A percentile compares a stretch with the other conserved stretches of the same genome.
phyloP scores from a whole-genome alignment of 1,284 basidiomycete species.

The Ceratobasidium sp. region DNA sequence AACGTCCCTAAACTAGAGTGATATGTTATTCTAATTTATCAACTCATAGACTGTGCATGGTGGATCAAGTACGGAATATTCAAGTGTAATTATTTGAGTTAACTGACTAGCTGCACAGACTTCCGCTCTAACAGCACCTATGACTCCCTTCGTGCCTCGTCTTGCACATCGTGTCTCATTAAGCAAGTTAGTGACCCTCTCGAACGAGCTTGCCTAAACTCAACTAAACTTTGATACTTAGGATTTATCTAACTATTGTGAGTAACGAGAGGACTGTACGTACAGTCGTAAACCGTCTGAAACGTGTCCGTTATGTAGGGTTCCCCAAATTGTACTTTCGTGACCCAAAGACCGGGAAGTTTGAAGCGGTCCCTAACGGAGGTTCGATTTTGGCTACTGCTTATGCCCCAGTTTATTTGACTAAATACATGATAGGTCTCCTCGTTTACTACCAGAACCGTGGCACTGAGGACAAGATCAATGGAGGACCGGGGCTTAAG shows the following conservation, averaged over 20 bases:
- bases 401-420: neutral
- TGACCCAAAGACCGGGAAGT: constrained; percentile 51
- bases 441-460: constrained; percentile 57
- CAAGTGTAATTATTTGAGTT: no score
- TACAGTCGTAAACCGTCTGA: neutral
- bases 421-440: constrained; percentile 46
- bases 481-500: constrained; percentile 53
- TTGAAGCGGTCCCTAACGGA: constrained; percentile 47
- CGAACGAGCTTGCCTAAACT: neutral
- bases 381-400: neutral
- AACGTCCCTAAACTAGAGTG: neutral
- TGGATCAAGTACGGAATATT: constrained; percentile 23
- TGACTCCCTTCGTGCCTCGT: constrained; percentile 50
- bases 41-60: constrained; percentile 9
- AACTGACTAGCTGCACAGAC: constrained; percentile 44
- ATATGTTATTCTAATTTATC: neutral
- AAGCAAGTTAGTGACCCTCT: constrained; percentile 22
- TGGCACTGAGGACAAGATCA: constrained; percentile 50
- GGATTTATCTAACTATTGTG: constrained; percentile 52
- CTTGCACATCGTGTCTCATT: constrained; percentile 52
- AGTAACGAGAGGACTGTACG: neutral
- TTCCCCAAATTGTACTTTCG: constrained; percentile 56
- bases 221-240: constrained; percentile 46
- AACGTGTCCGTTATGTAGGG: constrained; percentile 45
- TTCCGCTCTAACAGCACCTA: constrained; percentile 52